Conservation (phyloP, 2,329 filamentous ascomycete species). For the Colletotrichum zoysiae region DNA sequence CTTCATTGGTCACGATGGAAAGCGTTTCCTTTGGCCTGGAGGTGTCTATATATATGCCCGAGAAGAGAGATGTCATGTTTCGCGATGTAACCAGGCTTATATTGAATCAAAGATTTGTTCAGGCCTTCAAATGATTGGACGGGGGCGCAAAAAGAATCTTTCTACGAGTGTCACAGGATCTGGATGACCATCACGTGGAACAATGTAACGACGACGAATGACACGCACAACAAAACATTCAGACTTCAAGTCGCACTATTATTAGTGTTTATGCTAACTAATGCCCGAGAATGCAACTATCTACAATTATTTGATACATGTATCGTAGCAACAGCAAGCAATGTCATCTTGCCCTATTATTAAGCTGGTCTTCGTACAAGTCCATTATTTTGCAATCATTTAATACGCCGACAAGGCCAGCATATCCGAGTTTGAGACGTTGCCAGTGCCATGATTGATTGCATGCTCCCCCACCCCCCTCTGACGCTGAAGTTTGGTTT, state of each 20-base stretch:
- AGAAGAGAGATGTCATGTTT: background rate
- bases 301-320: background rate
- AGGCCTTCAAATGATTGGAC: background rate
- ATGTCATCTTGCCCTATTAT: background rate
- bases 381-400: background rate
- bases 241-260: background rate
- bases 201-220: background rate
- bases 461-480: too few relatives aligned
- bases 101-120: background rate
- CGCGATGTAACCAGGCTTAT: background rate
- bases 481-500: too few relatives aligned
- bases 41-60: background rate
- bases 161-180: too few relatives aligned
- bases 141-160: too few relatives aligned
- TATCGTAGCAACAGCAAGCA: background rate
- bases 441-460: too few relatives aligned
- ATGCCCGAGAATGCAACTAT: background rate
- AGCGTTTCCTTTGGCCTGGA: conserved; percentile 10
- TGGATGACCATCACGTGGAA: background rate
- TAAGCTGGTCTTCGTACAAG: background rate
- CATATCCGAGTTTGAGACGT: too few relatives aligned
- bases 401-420: background rate
- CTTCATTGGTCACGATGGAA: conserved; percentile 41
- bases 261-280: background rate
- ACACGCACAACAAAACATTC: background rate